phyloP scores from a whole-genome alignment of 1,139 yeast species.

The Kodamaea ohmeri region DNA sequence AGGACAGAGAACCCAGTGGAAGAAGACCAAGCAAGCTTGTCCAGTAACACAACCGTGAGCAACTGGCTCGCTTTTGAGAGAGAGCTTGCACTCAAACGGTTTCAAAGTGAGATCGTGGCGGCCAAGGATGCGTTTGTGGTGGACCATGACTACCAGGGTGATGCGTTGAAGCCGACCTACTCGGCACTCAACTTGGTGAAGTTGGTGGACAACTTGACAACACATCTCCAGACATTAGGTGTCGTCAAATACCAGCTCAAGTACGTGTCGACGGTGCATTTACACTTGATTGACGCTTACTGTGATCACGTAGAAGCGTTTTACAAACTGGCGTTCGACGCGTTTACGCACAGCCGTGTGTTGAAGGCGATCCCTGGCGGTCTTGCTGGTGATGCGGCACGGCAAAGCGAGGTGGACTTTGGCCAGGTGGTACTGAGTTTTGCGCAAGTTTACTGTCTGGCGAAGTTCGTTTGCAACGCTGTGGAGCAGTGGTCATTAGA shows the following conservation, averaged over 20 bases:
- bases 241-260: constrained; percentile 64
- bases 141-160: constrained; percentile 47
- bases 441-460: constrained; percentile 61
- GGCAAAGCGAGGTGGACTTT: constrained; percentile 33
- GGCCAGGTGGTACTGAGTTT: constrained; percentile 45
- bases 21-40: too few relatives aligned
- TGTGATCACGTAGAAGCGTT: constrained; percentile 48
- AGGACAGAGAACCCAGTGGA: constrained; percentile 33
- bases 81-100: constrained; percentile 55
- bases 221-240: constrained; percentile 55
- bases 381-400: constrained; percentile 25
- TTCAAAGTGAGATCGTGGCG: constrained; percentile 51
- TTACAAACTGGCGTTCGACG: constrained; percentile 46
- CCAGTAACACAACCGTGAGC: constrained; percentile 20
- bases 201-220: constrained; percentile 65
- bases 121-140: constrained; percentile 55
- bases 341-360: constrained; percentile 37
- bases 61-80: constrained; percentile 70
- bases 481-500: constrained; percentile 67
- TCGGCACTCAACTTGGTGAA: constrained; percentile 62
- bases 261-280: constrained; percentile 68
- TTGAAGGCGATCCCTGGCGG: constrained; percentile 40
- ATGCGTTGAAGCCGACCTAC: constrained; percentile 55
- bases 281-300: constrained; percentile 61
- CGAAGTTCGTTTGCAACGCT: constrained; percentile 48